Percentiles rank a stretch among this genome's conserved stretches.
phyloP scores from a whole-genome alignment of 176 grass and related monocot species.

The Avena atlantica region DNA sequence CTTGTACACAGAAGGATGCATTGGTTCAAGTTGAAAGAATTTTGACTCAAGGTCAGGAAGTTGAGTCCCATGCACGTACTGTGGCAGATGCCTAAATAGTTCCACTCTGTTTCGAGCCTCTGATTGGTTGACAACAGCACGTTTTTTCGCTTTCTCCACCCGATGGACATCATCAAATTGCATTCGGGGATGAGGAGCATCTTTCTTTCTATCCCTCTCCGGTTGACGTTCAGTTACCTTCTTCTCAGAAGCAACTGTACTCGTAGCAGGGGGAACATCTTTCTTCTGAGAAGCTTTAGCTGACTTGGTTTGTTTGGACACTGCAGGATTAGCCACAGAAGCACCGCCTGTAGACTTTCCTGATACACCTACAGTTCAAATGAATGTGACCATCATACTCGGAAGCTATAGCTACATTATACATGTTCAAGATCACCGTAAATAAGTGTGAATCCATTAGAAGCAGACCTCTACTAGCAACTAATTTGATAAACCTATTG shows the following conservation, averaged over 20 bases:
- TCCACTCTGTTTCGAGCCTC: conserved; percentile 87
- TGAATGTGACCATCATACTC: neutral
- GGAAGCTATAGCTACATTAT: neutral
- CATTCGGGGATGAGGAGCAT: conserved; percentile 90
- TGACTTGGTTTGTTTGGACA: conserved; percentile 62
- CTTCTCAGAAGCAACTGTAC: conserved; percentile 69
- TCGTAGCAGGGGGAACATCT: conserved; percentile 57
- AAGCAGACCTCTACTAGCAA: neutral
- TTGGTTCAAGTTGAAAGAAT: conserved; percentile 91
- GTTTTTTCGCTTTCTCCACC: conserved; percentile 88
- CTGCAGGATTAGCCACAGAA: conserved; percentile 48
- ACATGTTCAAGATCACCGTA: neutral
- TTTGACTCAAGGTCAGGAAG: conserved; percentile 90
- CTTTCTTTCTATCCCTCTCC: conserved; percentile 89
- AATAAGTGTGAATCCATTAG: neutral
- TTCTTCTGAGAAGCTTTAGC: conserved; percentile 75
- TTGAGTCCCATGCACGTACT: conserved; percentile 92
- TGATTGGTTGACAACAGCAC: conserved; percentile 87
- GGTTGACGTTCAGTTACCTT: conserved; percentile 62
- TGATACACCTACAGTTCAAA: conserved; percentile 44
- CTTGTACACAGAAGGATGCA: conserved; percentile 98
- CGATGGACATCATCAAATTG: conserved; percentile 89
- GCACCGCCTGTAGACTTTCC: conserved; percentile 43
- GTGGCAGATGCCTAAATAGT: conserved; percentile 89
- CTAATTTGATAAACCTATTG: neutral